Evolutionary conservation across 2,329 filamentous ascomycete genomes (phyloP), one percentile per base, ranked within the genome.

Genomic region (Phyllosticta citrichinensis): DNA sequence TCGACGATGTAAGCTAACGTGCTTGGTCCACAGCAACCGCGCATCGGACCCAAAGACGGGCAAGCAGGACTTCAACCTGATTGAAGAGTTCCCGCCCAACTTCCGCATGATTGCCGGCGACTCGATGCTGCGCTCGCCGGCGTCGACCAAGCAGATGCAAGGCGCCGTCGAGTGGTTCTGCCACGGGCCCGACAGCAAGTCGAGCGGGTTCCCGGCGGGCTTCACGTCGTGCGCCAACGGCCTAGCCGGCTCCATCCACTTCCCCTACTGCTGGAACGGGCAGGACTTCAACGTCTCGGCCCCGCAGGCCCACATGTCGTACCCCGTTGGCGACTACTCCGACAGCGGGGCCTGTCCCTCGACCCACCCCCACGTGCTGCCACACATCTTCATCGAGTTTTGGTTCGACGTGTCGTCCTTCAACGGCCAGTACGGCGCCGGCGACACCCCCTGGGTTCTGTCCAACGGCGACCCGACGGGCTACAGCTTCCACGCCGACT

Each of bases 181-280:
- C 56, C 60, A 62, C 35, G 60, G 60, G 14, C 60, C 60, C 19
- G 60, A 62, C 35, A 51, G 55, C 55, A 57, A 62, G 52, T 62
- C 60, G 14, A 57, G 55, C 24, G 70, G 71, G 9, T 74, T 74
- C 61, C 72, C 72, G 17, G 71, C 66, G 57, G 71, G 71, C 52
- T 73, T 74, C 64, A 70, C 68, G 47, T 70, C 71, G 54, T 74
- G 73, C 66, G 63, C 65, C n/a, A 67, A 69, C 47, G 73, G 73
- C 9, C 66, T 75, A 20, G 68, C 71, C 17, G 64, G 69, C 22
- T 68, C 74, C 55, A 65, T 73, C 24, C 73, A 69, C 12, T 74
- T 74, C 64, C 72, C 72, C 6, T 65, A 67, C 17, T 74, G 72
- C 67, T 74, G 72, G 72, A 74, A 73, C 60, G 72, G 72, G 33